These are phyloP conservation scores for Aspergillus awamori DNA, from an alignment of 2,329 filamentous ascomycete species.

Conservation along the genomic window DNA sequence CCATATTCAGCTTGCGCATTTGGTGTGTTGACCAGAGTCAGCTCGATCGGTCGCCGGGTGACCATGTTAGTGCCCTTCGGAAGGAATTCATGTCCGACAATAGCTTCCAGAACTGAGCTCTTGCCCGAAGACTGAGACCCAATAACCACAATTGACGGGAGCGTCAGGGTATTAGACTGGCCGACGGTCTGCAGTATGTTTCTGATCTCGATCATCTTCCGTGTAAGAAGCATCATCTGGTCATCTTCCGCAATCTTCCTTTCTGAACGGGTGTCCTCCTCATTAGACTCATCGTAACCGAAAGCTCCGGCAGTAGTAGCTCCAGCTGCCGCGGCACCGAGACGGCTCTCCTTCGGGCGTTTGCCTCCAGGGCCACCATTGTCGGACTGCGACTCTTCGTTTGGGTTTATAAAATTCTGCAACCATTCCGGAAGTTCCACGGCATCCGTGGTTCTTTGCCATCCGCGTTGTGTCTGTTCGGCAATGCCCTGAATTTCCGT, in stretches of 20 bases:
- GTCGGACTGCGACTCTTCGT: conserved; percentile 62
- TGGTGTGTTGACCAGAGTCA: conserved; percentile 94
- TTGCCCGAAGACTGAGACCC: conserved; percentile 98
- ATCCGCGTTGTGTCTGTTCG: conserved; percentile 76
- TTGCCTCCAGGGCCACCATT: conserved; percentile 47
- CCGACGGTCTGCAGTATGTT: conserved; percentile 88
- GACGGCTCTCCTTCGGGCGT: conserved; percentile 58
- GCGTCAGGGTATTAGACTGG: conserved; percentile 81
- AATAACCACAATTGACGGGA: conserved; percentile 98
- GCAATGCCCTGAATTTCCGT: conserved; percentile 74
- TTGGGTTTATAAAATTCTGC: conserved; percentile 67
- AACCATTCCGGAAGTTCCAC: conserved; percentile 77
- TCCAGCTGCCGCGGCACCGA: conserved; percentile 60
- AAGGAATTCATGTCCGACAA: conserved; percentile 96
- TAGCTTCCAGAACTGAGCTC: conserved; percentile 93
- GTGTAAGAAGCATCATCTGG: conserved; percentile 98
- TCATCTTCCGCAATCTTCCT: conserved; percentile 80
- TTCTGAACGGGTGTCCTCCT: conserved; percentile 62
- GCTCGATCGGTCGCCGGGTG: conserved; percentile 89
- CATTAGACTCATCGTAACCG: conserved; percentile 69
- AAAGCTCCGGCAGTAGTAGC: conserved; percentile 76
- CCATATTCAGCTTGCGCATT: conserved; percentile 86
- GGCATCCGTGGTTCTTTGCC: conserved; percentile 80
- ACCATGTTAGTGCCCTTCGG: conserved; percentile 99
- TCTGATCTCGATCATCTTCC: conserved; percentile 99